Conservation (phyloP, 352 stramenopile genomes). For the Pythium biforme region DNA sequence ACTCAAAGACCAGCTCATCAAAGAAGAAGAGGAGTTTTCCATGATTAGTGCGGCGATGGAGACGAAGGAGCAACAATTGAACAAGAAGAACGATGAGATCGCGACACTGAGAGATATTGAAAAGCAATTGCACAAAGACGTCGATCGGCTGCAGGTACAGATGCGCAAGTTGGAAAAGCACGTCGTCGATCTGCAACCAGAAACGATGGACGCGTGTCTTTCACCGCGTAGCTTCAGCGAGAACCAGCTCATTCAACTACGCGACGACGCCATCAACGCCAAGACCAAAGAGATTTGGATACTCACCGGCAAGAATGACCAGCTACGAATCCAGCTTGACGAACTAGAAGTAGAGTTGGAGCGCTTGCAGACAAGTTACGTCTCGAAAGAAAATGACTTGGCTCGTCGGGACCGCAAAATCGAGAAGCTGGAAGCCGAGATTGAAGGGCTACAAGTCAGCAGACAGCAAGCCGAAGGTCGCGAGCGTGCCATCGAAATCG, state of each 20-base stretch:
- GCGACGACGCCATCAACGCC: constrained; percentile 68
- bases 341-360: constrained; percentile 62
- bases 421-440: constrained; percentile 51
- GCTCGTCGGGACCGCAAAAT: constrained; percentile 50
- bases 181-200: constrained; percentile 38
- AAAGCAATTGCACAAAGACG: constrained; percentile 40
- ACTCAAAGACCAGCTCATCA: constrained; percentile 46
- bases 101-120: constrained; percentile 29
- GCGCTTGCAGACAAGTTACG: constrained; percentile 52
- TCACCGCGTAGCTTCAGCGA: constrained; percentile 73
- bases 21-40: constrained; percentile 68
- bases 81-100: constrained; percentile 40
- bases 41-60: constrained; percentile 58
- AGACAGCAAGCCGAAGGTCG: constrained; percentile 52
- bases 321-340: constrained; percentile 62
- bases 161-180: constrained; percentile 47
- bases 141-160: constrained; percentile 37
- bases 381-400: constrained; percentile 61
- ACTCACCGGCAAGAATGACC: constrained; percentile 62
- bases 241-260: constrained; percentile 68
- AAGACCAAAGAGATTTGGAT: constrained; percentile 76
- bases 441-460: constrained; percentile 53
- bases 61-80: constrained; percentile 45
- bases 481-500: constrained; percentile 74
- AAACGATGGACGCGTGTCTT: constrained; percentile 56